Base-by-base conservation (phyloP, 805 yeast genomes). In the Zygosaccharomyces siamensis region DNA sequence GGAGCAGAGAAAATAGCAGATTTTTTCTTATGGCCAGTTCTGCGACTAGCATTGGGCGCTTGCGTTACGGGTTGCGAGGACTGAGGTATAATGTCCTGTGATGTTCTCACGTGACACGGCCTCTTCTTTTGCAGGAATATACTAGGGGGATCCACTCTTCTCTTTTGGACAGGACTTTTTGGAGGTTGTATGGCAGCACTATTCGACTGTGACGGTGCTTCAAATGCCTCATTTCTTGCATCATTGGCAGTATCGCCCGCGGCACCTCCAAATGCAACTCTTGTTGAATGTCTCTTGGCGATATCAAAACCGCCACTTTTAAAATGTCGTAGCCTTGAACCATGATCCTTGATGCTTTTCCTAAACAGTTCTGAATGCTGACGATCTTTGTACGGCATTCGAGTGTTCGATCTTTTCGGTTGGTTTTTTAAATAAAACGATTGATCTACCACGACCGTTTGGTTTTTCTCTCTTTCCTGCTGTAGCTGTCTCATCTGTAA, bases 231-330 rank as follows among this genome's bases (percentile, higher is more conserved):
- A 30, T 31, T 27, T 40, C 44, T 11, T 0, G 36, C 11, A 5
- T 30, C 30, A 10, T n/a, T 36, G 11, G 47, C 7, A n/a, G 42
- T 30, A 20, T 53, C 55, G 24, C 67, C 67, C 1, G 62, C 67
- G 20, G 53, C 54, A 3, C 69, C 69, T 2, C 67, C 66, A 52
- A 65, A 65, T 21, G 68, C 68, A n/a, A 63, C 57, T 30, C 68
- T 54, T 8, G 54, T 52, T 6, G 53, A 45, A 31, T 54, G 57
- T 32, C 53, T 39, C 35, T 50, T 55, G 3, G 52, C 47, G 32
- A 48, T 49, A 33, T 46, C 54, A 24, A 46, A 49, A 5, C 54
- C 56, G 7, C 52, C 57, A 27, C 50, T 52, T 20, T 48, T 53
- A 45, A 61, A 59, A 26, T 57, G 61, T 42, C 50, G 56, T 20